Evolutionary conservation across 352 stramenopile genomes (phyloP).

Genomic region (Globisporangium ultimum): DNA sequence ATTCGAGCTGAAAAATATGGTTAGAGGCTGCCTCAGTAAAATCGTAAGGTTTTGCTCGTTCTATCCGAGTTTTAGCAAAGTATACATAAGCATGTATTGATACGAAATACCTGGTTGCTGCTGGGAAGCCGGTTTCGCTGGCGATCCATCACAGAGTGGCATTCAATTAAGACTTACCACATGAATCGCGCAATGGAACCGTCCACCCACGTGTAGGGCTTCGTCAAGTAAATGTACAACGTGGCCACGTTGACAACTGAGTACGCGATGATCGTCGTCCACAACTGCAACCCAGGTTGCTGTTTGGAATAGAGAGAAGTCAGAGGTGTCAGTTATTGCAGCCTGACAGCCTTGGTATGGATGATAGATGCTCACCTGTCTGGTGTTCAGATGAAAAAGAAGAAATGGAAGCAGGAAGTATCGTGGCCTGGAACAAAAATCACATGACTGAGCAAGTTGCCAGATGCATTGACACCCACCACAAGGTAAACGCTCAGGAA

Average conservation of each 20-base stretch:
- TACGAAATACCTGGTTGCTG: too few species aligned
- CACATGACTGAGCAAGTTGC: background rate
- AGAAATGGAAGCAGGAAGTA: conserved; percentile 84
- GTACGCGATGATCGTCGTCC: conserved; percentile 39
- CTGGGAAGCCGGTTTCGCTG: too few species aligned
- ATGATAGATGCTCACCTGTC: conserved; percentile 39
- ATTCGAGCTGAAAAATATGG: too few species aligned
- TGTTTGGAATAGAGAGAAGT: conserved; percentile 11
- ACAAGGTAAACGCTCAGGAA: conserved; percentile 2
- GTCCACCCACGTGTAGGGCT: conserved; percentile 75
- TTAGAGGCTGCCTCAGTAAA: too few species aligned
- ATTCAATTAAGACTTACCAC: conserved; percentile 46
- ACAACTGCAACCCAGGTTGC: conserved; percentile 50
- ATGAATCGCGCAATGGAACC: conserved; percentile 81
- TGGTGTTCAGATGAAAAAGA: conserved; percentile 74
- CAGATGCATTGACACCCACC: background rate
- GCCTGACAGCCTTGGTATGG: background rate
- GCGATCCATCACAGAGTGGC: too few species aligned
- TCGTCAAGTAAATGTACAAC: conserved; percentile 70
- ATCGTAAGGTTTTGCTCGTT: too few species aligned
- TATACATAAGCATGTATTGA: too few species aligned
- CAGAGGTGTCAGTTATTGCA: background rate
- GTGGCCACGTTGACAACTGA: conserved; percentile 60
- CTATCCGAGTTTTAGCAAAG: too few species aligned
- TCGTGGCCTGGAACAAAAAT: conserved; percentile 41